A percentile compares a stretch with the other conserved stretches of the same genome.
Evolutionary conservation across 306 rosid species (phyloP).

Genomic region (Myrica gale): DNA sequence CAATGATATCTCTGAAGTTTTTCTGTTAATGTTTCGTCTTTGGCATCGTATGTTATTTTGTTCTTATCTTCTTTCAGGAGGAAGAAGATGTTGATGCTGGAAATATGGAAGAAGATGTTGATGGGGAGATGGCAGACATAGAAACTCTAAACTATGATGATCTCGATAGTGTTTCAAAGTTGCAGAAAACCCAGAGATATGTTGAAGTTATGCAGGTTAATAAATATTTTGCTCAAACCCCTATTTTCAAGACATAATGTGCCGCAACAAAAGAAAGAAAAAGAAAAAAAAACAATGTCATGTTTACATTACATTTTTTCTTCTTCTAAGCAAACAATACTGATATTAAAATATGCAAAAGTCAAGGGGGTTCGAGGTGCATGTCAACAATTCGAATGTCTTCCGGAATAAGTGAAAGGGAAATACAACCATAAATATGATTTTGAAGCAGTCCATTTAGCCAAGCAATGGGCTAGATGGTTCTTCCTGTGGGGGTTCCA

Average conservation of each 20-base stretch:
- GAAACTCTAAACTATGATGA: slow-evolving; percentile 89
- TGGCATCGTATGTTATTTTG: neutral
- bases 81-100: slow-evolving; percentile 57
- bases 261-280: neutral
- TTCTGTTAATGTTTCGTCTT: neutral
- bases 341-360: no score
- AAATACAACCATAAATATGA: no score
- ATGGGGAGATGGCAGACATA: slow-evolving; percentile 83
- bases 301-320: neutral
- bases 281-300: neutral
- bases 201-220: slow-evolving; percentile 74
- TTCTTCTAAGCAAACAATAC: no score
- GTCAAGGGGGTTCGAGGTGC: no score
- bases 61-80: slow-evolving; percentile 36
- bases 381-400: no score
- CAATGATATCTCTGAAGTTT: neutral
- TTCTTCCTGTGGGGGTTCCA: no score
- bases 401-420: no score
- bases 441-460: no score
- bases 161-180: slow-evolving; percentile 87
- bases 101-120: slow-evolving; percentile 90
- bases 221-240: neutral
- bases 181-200: slow-evolving; percentile 83
- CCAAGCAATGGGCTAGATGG: no score
- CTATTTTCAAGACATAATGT: neutral